Conservation (phyloP, 495 filamentous ascomycete species). For the Hypoxylon crocopeplum region DNA sequence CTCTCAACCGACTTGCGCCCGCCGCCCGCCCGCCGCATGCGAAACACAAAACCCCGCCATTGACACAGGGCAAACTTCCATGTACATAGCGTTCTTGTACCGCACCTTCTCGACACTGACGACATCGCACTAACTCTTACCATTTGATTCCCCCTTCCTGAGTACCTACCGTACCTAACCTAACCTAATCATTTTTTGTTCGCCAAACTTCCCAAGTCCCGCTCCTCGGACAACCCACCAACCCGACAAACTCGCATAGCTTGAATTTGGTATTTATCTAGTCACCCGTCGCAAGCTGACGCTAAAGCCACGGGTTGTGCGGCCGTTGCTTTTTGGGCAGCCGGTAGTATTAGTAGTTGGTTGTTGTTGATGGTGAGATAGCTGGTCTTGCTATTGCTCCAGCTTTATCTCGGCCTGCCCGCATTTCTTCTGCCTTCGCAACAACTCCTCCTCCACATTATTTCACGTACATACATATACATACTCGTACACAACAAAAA, state of each 20-base stretch:
- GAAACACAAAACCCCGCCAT: conserved; percentile 41
- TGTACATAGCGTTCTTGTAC: conserved; percentile 10
- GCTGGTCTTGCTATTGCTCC: not conserved
- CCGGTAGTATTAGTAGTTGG: not conserved
- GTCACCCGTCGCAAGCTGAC: conserved; percentile 8
- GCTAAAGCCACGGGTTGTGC: conserved; percentile 8
- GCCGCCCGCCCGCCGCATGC: conserved; percentile 13
- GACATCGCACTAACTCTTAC: conserved; percentile 37
- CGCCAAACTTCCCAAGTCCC: not conserved
- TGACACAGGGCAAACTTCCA: conserved; percentile 28
- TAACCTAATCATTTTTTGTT: not conserved
- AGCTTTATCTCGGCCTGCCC: conserved; percentile 31
- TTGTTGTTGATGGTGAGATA: not conserved
- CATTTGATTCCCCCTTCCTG: too few relatives aligned
- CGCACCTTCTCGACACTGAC: conserved; percentile 29
- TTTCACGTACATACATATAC: too few relatives aligned
- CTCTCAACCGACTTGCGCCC: conserved; percentile 21
- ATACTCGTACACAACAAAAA: conserved; percentile 10
- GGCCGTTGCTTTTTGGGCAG: not conserved
- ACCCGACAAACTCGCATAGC: conserved; percentile 1
- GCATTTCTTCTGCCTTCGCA: conserved; percentile 14
- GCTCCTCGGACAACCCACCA: conserved; percentile 7
- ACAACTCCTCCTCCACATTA: conserved; percentile 10
- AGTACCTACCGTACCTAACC: too few relatives aligned
- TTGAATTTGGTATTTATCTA: conserved; percentile 1